A percentile compares a stretch with the other conserved stretches of the same genome.
Conservation (phyloP, 2,329 filamentous ascomycete species). For the Purpureocillium lavendulum region DNA sequence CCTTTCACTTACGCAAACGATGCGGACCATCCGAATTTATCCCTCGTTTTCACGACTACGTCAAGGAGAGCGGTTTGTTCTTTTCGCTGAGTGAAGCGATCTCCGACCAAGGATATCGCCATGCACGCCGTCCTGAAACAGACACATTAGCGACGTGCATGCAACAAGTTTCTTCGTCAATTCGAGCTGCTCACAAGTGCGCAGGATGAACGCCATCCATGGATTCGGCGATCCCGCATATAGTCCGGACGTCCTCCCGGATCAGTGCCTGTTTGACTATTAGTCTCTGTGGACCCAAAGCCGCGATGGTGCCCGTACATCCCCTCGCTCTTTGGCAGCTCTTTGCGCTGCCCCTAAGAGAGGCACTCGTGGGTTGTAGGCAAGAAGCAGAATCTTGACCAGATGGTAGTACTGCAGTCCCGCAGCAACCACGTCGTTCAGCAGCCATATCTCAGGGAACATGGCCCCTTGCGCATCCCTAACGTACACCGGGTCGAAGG, state of each 20-base stretch:
- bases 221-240: slow-evolving; percentile 16
- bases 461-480: slow-evolving; percentile 1
- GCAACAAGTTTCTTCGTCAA: too few species aligned
- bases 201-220: slow-evolving; percentile 12
- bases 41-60: not conserved
- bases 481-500: slow-evolving; percentile 15
- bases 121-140: slow-evolving; percentile 12
- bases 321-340: not conserved
- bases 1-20: too few species aligned
- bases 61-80: not conserved
- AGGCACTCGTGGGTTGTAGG: slow-evolving; percentile 15
- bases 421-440: slow-evolving; percentile 14
- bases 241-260: slow-evolving; percentile 13
- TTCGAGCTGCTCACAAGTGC: slow-evolving; percentile 15
- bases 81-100: slow-evolving; percentile 14
- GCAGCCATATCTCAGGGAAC: slow-evolving; percentile 16
- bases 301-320: slow-evolving; percentile 1
- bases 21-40: too few species aligned
- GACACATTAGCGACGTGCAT: too few species aligned
- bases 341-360: slow-evolving; percentile 11
- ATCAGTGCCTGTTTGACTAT: slow-evolving; percentile 9
- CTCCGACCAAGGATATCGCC: slow-evolving; percentile 20
- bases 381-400: slow-evolving; percentile 15
- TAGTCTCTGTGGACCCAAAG: not conserved
- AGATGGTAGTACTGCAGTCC: slow-evolving; percentile 19